Base-by-base conservation (phyloP, 2,329 filamentous ascomycete genomes). In the Paraphaeosphaeria sporulosa region DNA sequence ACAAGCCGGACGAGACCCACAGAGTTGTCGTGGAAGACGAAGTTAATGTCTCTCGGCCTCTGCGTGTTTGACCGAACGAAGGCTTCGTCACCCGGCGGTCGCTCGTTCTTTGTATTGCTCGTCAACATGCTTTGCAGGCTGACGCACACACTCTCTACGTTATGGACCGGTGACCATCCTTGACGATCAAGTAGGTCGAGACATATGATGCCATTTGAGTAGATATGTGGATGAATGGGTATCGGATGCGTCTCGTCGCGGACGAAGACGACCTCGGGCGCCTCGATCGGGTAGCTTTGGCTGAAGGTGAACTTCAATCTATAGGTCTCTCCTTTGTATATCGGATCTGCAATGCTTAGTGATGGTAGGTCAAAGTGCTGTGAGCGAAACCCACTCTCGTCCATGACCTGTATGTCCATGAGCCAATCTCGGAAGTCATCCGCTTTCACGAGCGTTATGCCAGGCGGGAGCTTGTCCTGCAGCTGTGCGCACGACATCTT, bases 71-170 rank as follows among this genome's bases (percentile, higher is more conserved):
- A 87, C 57, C 87, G 84, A 27, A 97, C 93, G 72, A 99, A 98
- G 12, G 95, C 90, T 58, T 90, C 91, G 73, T 99, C 93, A 4
- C 94, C 95, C 0, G 91, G 90, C 0, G 95, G 95, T 36, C 95
- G 85, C 80, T 98, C 94, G 71, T 94, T 90, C 80, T 94, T 94
- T 12, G 87, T 90, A 77, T 99, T 99, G 62, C 94, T 93, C 1
- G 95, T 97, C 73, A 99, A 80, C 95, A 99, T 99, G 81, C 93
- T 97, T 80, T 99, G 95, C 57, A 99, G 86, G 78, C 93, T 96
- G 87, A 99, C 95, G 82, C 93, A 97, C 27, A 99, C 89, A 72
- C 91, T 96, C 82, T 98, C 94, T 9, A 97, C 95, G 60, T 94
- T 97, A 76, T 99, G 95, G 0, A 99, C 94, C 0, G 95, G 95